Conservation (phyloP, 257 asterid genomes). For the Gynochthodes officinalis region DNA sequence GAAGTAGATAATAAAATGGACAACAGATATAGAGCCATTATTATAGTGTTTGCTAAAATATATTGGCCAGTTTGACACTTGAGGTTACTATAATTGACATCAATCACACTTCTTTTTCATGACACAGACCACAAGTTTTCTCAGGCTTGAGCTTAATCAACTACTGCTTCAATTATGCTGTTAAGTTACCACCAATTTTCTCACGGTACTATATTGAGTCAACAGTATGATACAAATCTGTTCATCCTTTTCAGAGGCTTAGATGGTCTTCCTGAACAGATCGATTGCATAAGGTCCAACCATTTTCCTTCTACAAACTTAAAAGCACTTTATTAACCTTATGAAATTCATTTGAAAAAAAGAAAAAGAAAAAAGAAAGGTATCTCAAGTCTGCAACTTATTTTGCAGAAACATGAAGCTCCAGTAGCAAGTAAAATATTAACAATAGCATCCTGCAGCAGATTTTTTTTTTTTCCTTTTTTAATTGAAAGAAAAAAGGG, state of each 20-base stretch:
- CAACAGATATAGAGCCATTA: neutral
- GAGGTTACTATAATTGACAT: neutral
- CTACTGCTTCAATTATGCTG: neutral
- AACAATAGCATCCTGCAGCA: neutral
- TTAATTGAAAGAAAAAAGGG: neutral
- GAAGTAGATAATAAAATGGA: conserved; percentile 4
- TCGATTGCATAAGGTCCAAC: neutral
- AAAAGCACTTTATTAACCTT: neutral
- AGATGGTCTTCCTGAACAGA: neutral
- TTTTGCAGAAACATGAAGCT: neutral
- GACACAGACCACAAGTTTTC: neutral
- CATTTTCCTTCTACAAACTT: neutral
- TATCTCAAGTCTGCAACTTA: neutral
- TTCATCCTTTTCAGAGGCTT: neutral
- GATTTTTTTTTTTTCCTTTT: too few species aligned
- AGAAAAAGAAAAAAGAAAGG: too few species aligned
- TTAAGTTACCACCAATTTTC: neutral
- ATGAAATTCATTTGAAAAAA: neutral
- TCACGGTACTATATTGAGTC: neutral
- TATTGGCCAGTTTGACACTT: neutral
- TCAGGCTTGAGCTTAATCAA: conserved; percentile 3
- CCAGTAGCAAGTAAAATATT: neutral
- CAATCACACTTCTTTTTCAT: neutral
- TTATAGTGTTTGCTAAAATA: neutral
- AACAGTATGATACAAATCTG: too few species aligned